phyloP scores from a whole-genome alignment of 345 rosid genomes.

The Camelina laxa region DNA sequence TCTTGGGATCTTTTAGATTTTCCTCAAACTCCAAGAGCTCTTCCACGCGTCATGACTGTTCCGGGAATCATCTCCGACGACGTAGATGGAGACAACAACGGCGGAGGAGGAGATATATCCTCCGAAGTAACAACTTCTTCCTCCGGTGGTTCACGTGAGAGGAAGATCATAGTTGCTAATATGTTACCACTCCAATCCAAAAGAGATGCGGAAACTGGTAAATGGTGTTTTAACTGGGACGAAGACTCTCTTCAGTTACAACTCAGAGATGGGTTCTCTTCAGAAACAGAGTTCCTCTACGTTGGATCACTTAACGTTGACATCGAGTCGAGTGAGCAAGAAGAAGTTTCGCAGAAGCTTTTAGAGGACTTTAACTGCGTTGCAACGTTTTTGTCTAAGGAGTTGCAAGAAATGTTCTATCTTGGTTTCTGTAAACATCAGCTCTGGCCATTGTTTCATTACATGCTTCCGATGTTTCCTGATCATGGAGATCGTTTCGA shows the following conservation, averaged over 20 bases:
- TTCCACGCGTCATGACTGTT: slow-evolving; percentile 56
- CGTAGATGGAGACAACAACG: slow-evolving; percentile 44
- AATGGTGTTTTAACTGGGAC: slow-evolving; percentile 47
- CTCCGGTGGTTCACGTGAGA: slow-evolving; percentile 27
- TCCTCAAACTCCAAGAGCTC: slow-evolving; percentile 40
- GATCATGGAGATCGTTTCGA: slow-evolving; percentile 51
- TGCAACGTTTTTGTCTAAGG: slow-evolving; percentile 48
- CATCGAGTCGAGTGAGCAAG: slow-evolving; percentile 43
- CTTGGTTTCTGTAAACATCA: slow-evolving; percentile 52
- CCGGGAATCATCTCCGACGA: slow-evolving; percentile 51
- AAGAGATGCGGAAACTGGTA: slow-evolving; percentile 40
- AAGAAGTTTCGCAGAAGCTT: slow-evolving; percentile 46
- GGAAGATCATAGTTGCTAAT: slow-evolving; percentile 47
- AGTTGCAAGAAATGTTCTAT: slow-evolving; percentile 46
- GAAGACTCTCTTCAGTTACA: slow-evolving; percentile 48
- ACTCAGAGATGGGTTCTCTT: slow-evolving; percentile 49
- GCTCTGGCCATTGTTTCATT: slow-evolving; percentile 53
- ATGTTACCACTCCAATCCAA: slow-evolving; percentile 48
- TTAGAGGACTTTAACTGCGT: slow-evolving; percentile 50
- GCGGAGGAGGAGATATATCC: slow-evolving; percentile 9
- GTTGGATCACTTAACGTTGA: slow-evolving; percentile 49
- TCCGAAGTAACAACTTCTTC: slow-evolving; percentile 33
- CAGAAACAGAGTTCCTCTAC: slow-evolving; percentile 46
- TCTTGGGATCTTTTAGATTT: slow-evolving; percentile 52
- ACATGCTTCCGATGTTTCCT: slow-evolving; percentile 49